Evolutionary conservation across 2,329 filamentous ascomycete genomes (phyloP).

Genomic region (Thelonectria olida): DNA sequence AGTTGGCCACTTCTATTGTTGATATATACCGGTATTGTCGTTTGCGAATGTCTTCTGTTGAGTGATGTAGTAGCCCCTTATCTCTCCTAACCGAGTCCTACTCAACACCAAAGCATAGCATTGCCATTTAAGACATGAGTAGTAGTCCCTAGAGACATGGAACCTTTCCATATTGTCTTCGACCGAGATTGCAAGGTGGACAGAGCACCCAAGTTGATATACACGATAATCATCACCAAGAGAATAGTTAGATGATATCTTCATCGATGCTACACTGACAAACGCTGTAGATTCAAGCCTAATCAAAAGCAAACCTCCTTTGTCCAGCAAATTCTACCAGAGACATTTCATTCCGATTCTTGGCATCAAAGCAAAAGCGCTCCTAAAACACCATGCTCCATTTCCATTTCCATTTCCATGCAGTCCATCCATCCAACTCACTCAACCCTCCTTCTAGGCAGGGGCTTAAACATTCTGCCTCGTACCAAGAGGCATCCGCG

Average conservation of each 20-base stretch:
- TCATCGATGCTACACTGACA: not conserved
- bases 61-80: too few relatives aligned
- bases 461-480: conserved; percentile 50
- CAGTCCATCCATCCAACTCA: conserved; percentile 19
- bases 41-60: too few relatives aligned
- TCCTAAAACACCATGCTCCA: conserved; percentile 45
- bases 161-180: too few relatives aligned
- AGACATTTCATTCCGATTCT: conserved; percentile 3
- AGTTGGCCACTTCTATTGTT: too few relatives aligned
- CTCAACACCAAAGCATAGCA: too few relatives aligned
- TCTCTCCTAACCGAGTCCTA: too few relatives aligned
- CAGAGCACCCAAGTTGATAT: too few relatives aligned
- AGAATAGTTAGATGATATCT: not conserved
- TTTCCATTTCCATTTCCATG: conserved; percentile 29
- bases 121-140: too few relatives aligned
- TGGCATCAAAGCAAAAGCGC: conserved; percentile 29
- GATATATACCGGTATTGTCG: too few relatives aligned
- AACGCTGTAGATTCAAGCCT: conserved; percentile 9
- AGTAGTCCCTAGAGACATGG: too few relatives aligned
- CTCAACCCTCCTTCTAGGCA: not conserved
- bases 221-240: not conserved
- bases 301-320: not conserved
- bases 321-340: conserved; percentile 25
- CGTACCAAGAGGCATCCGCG: conserved; percentile 59
- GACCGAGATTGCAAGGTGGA: too few relatives aligned